Base-by-base conservation (phyloP, 306 rosid species). In the Astragalus membranaceus region DNA sequence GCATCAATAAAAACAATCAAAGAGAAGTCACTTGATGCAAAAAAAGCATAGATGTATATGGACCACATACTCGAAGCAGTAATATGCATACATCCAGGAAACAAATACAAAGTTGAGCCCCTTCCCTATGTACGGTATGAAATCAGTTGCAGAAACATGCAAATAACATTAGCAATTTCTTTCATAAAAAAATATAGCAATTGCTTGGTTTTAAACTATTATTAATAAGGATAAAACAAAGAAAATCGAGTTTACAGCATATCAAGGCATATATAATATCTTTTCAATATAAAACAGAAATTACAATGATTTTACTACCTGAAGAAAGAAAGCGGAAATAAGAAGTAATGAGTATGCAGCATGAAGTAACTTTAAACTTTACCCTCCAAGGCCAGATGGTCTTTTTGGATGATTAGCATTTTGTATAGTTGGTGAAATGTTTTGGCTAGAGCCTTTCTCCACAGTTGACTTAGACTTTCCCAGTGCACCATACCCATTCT, bases 31-130 rank as follows among this genome's bases (percentile, higher is more conserved):
- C 36, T 11, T 29, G 70, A 79, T 72, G 36, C 35, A 66, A 67
- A 44, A 59, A 43, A 73, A 73, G 52, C 35, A 79, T 57, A 36
- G 70, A 60, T 39, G 20, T 32, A 48, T 12, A 75, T n/a, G 70
- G 56, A 58, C 51, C 81, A 86, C 96, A 37, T 93, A 93, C 98
- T 93, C 98, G 67, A 93, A 93, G 81, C 96, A 85, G 82, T 88
- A 93, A 74, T 93, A 93, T 79, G 98, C 98, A 77, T 93, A 93
- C 87, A 93, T 87, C 98, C 98, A 90, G 72, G 97, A 88, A 42
- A 90, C 92, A 76, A 90, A 94, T 42, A 90, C 52, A 69, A 90
- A 85, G 53, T 88, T 93, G 55, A 93, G 78, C 72, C 82, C 79
- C 88, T 80, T 93, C 77, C 98, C 98, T 15, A 84, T 76, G 72